Base-by-base conservation (phyloP, 805 yeast genomes). In the Teunomyces gatunensis region DNA sequence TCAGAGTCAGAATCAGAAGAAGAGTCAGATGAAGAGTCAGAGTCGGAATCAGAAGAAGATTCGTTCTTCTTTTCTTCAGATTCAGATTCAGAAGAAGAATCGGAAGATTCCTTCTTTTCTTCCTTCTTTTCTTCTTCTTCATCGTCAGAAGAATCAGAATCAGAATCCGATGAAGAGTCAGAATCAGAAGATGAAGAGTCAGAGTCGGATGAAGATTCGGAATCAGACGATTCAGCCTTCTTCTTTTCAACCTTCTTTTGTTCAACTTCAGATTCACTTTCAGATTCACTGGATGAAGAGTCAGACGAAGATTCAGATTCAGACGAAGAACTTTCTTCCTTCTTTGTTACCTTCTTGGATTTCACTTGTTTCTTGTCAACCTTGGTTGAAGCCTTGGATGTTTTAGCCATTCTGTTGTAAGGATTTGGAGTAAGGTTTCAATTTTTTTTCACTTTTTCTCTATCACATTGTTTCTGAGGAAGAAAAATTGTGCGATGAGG, bases 361-460 rank as follows among this genome's bases (percentile, higher is more conserved):
- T 58, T 57, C n/a, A 42, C 34, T 30, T 42, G 35, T 21, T 63
- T 65, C 57, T 63, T 65, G 45, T 46, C 51, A 42, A 52, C 61
- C 57, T 63, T 64, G 40, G 61, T 46, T 35, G 67, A 46, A 47
- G 63, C 64, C 44, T 61, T 57, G 36, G 68, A 55, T 51, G 73
- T 54, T 58, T 71, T 72, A 54, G 73, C 77, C 77, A 72, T 72
- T 57, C 37, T 67, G 21, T 18, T 13, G n/a, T n/a, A 15, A 13
- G 30, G 32, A 10, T 17, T 27, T 17, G 20, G 12, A 18, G 25
- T 27, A 41, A 39, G 15, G 12, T 18, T 11, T 7, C 5, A 41
- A 21, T 21, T 21, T 29, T 41, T 41, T 41, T 41, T 41, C 44
- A 41, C 40, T 37, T 37, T 25, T 37, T 37, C 39, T 17, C 39